Evolutionary conservation across 2,329 filamentous ascomycete genomes (phyloP).

Genomic region (Paraphoma chrysanthemicola): DNA sequence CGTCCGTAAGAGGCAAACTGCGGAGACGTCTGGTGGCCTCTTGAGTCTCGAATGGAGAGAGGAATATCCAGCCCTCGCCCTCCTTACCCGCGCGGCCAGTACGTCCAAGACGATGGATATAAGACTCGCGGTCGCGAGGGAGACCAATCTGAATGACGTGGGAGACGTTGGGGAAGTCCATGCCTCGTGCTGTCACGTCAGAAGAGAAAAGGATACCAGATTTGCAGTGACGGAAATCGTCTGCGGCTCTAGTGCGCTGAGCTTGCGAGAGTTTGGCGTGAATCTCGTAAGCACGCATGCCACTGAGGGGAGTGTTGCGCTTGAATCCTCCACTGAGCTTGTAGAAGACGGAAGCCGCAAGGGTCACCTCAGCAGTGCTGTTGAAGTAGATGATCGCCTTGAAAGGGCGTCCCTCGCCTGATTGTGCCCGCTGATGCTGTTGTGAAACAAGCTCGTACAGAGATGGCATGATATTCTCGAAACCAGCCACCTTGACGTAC

Average conservation of each 20-base stretch:
- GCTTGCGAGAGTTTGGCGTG: slow-evolving; percentile 79
- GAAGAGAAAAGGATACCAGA: slow-evolving; percentile 62
- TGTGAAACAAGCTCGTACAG: slow-evolving; percentile 77
- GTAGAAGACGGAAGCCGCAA: slow-evolving; percentile 67
- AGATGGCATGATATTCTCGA: slow-evolving; percentile 78
- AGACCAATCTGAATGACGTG: slow-evolving; percentile 61
- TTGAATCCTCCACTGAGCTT: slow-evolving; percentile 52
- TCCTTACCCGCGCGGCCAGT: slow-evolving; percentile 72
- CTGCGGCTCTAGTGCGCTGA: slow-evolving; percentile 72
- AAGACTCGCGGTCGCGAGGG: slow-evolving; percentile 54
- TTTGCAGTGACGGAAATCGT: slow-evolving; percentile 71
- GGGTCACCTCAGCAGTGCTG: slow-evolving; percentile 74
- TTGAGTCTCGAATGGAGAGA: slow-evolving; percentile 62
- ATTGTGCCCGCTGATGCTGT: slow-evolving; percentile 57
- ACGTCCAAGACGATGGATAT: slow-evolving; percentile 60
- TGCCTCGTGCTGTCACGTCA: slow-evolving; percentile 60
- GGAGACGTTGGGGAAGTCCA: slow-evolving; percentile 62
- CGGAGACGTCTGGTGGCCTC: slow-evolving; percentile 60
- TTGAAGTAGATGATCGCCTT: slow-evolving; percentile 97
- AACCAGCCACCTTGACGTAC: slow-evolving; percentile 69
- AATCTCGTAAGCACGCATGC: slow-evolving; percentile 65
- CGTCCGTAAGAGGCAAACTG: slow-evolving; percentile 65
- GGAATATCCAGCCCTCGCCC: slow-evolving; percentile 73
- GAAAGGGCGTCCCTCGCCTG: slow-evolving; percentile 68
- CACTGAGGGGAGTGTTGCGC: slow-evolving; percentile 37